phyloP scores from a whole-genome alignment of 192 early-diverging fungal species.

The Umbelopsis vinacea region DNA sequence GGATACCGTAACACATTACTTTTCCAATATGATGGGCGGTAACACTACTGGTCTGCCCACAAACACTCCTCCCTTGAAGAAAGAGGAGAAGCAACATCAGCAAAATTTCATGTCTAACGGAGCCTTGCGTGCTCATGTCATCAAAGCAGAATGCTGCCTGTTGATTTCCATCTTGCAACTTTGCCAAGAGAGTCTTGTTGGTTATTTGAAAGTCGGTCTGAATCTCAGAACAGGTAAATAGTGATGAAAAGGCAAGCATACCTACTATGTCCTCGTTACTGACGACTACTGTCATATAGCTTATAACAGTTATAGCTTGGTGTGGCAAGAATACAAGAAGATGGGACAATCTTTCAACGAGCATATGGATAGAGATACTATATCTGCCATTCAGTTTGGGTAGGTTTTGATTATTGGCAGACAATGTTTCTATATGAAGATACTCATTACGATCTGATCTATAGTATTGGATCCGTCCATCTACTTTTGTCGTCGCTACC shows the following conservation, averaged over 20 bases:
- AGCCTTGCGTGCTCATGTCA: slow-evolving; percentile 53
- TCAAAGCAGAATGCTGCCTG: slow-evolving; percentile 56
- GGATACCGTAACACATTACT: slow-evolving; percentile 45
- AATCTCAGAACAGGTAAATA: slow-evolving; percentile 56
- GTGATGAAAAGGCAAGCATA: neutral
- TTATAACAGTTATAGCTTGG: slow-evolving; percentile 57
- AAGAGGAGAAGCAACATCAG: slow-evolving; percentile 18
- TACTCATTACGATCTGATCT: slow-evolving; percentile 23
- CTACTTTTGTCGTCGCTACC: slow-evolving; percentile 36
- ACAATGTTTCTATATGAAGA: neutral
- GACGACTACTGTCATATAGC: slow-evolving; percentile 25
- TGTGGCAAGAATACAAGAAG: slow-evolving; percentile 58
- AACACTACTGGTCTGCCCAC: slow-evolving; percentile 37
- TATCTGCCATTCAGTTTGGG: slow-evolving; percentile 61
- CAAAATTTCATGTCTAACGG: slow-evolving; percentile 53
- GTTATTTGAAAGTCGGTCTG: slow-evolving; percentile 57
- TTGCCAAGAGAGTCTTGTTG: slow-evolving; percentile 51
- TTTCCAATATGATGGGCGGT: slow-evolving; percentile 44
- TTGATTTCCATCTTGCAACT: slow-evolving; percentile 53
- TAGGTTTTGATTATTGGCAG: slow-evolving; percentile 18
- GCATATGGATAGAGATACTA: slow-evolving; percentile 55
- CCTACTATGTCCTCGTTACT: neutral
- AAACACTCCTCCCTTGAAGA: slow-evolving; percentile 29
- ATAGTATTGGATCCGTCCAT: slow-evolving; percentile 42
- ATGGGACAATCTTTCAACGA: slow-evolving; percentile 54